phyloP scores from a whole-genome alignment of 139 green algal genomes.

The Chlorella vulgaris region DNA sequence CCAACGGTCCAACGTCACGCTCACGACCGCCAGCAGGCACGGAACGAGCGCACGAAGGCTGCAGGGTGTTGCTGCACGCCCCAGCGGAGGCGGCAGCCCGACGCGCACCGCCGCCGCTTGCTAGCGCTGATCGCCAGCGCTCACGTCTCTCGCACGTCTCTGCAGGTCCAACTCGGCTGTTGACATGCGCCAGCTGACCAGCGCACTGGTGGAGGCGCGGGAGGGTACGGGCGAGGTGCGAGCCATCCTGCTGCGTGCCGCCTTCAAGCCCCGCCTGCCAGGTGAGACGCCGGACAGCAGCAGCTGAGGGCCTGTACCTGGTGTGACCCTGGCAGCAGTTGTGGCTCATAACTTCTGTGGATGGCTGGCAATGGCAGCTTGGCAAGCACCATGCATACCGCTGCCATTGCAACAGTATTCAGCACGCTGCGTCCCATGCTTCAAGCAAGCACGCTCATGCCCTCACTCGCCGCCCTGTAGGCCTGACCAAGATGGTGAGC shows the following conservation, averaged over 20 bases:
- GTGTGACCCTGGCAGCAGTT: too few relatives aligned
- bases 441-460: too few relatives aligned
- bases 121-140: too few relatives aligned
- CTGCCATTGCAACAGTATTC: too few relatives aligned
- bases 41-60: not conserved
- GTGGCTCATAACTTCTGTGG: too few relatives aligned
- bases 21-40: too few relatives aligned
- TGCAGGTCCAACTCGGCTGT: conserved; percentile 11
- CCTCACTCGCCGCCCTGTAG: conserved; percentile 36
- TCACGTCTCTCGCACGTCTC: too few relatives aligned
- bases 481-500: conserved; percentile 87
- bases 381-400: not conserved
- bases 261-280: conserved; percentile 47
- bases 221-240: conserved; percentile 50
- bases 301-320: not conserved
- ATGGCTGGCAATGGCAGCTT: too few relatives aligned
- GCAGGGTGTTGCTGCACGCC: too few relatives aligned
- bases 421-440: too few relatives aligned
- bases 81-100: not conserved
- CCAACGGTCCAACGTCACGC: too few relatives aligned
- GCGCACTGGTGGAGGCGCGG: conserved; percentile 34
- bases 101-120: not conserved
- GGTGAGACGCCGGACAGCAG: not conserved
- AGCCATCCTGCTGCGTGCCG: conserved; percentile 31
- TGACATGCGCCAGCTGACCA: conserved; percentile 52